Conservation (phyloP, 306 rosid genomes). For the Malus sieversii region DNA sequence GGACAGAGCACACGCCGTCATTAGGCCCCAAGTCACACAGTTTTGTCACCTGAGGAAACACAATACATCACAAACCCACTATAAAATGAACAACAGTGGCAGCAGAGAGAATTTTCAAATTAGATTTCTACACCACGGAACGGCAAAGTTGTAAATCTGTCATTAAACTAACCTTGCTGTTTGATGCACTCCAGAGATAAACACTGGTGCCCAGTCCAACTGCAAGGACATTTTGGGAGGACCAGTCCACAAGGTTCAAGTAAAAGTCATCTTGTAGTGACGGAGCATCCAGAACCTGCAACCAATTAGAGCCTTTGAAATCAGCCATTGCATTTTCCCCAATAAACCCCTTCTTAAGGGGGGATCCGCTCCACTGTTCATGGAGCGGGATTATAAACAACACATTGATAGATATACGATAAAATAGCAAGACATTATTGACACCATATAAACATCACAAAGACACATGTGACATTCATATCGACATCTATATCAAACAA, state of each 20-base stretch:
- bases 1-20: conserved; percentile 93
- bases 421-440: too few species aligned
- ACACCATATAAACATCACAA: too few species aligned
- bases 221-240: conserved; percentile 92
- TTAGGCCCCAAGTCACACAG: conserved; percentile 93
- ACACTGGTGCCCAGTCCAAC: conserved; percentile 94
- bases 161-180: conserved; percentile 52
- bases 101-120: background rate
- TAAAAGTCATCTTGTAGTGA: conserved; percentile 99
- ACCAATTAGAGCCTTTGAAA: background rate
- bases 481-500: too few species aligned
- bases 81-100: background rate
- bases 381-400: too few species aligned
- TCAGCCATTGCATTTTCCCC: conserved; percentile 8
- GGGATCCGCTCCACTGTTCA: too few species aligned
- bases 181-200: conserved; percentile 94
- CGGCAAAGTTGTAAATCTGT: background rate
- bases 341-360: background rate
- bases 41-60: conserved; percentile 67
- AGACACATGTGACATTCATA: too few species aligned
- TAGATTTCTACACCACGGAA: background rate
- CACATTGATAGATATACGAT: too few species aligned
- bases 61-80: background rate
- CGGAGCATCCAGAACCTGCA: conserved; percentile 96
- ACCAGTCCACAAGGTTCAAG: conserved; percentile 98